Conservation (phyloP, 208 protist species). For the Leishmania turanica region DNA sequence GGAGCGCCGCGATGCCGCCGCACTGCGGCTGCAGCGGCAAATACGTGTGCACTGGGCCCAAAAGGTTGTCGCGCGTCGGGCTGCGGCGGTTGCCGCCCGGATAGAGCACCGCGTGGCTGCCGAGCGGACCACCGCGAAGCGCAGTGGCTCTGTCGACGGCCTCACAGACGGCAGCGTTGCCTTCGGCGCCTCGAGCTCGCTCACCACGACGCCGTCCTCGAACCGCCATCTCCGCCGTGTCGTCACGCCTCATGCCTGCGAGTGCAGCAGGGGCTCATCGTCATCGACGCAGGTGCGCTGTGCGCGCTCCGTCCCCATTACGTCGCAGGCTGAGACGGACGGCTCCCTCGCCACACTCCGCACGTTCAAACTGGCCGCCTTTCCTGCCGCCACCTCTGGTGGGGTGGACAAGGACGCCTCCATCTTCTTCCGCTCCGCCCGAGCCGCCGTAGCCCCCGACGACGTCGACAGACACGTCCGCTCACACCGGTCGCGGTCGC, state of each 20-base stretch:
- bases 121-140: not conserved
- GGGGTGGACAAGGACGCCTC: not conserved
- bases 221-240: not conserved
- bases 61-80: not conserved
- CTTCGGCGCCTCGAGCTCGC: not conserved
- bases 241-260: not conserved
- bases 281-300: not conserved
- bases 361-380: not conserved
- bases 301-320: not conserved
- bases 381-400: not conserved
- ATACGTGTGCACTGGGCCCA: constrained; percentile 32
- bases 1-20: constrained; percentile 28
- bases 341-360: not conserved
- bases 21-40: constrained; percentile 38
- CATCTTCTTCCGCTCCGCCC: constrained; percentile 4
- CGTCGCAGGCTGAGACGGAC: not conserved
- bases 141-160: not conserved
- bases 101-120: constrained; percentile 31
- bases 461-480: not conserved
- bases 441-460: not conserved
- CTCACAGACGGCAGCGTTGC: not conserved
- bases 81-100: constrained; percentile 5
- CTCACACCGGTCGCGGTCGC: not conserved
- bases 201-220: not conserved
- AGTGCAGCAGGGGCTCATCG: not conserved